Evolutionary conservation across 164 flowering plant genomes (phyloP), one percentile per base, ranked within the genome.

Genomic region (Nymphaea thermarum): DNA sequence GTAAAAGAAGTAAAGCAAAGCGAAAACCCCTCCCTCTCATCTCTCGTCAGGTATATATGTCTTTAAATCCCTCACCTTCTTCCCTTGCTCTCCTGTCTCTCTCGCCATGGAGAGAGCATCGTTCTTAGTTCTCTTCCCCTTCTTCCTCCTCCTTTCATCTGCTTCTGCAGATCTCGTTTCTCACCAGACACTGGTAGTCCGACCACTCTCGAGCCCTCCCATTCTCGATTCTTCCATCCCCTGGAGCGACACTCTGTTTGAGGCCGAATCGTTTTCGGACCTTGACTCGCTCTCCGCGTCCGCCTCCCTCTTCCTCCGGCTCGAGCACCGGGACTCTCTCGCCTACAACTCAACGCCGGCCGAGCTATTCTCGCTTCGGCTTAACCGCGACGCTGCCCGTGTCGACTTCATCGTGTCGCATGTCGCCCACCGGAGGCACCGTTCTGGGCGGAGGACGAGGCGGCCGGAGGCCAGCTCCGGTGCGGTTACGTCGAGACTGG

Each of bases 361-460:
- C 25, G 60, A 80, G 4, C 88, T 93, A 73, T 83, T 93, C 83
- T 8, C 71, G 44, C 81, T 72, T 70, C 75, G 96, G 8, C 83
- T 93, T 64, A 67, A 68, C 18, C 78, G 98, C 6, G 98, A 93
- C 73, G 71, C 78, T 2, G 41, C 65, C 6, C 75, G 96, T 0
- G 93, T 79, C 25, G 17, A 82, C 3, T 8, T 77, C 42, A 66
- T 84, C 1, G 14, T 60, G 59, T 42, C 78, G 41, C 42, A 67
- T 59, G 68, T 71, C 60, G 68, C 71, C 41, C 41, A 41, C 55
- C 55, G 2, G 12, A n/a, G 65, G 36, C 6, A 42, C 67, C 25
- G 62, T 44, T 3, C 64, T 61, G 8, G 60, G 60, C 36, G 8
- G 5, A 7, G 2, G 64, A 6, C 64, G 42, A 6, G 16, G n/a